phyloP scores from a whole-genome alignment of 768 basidiomycete genomes.

The Tylopilus subfusipes region DNA sequence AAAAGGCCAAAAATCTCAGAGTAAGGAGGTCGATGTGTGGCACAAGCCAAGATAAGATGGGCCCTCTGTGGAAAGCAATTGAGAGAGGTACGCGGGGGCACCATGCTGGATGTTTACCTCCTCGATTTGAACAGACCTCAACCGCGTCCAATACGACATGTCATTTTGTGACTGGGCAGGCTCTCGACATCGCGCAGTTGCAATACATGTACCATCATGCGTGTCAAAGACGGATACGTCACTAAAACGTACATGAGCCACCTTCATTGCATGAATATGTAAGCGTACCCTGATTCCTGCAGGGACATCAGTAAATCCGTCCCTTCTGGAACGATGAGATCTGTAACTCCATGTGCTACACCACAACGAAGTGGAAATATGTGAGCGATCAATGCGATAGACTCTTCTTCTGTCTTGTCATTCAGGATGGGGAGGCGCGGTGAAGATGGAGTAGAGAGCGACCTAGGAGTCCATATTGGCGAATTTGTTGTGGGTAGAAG shows the following conservation, averaged over 20 bases:
- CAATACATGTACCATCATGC: constrained; percentile 46
- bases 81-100: neutral
- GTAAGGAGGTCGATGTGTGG: constrained; percentile 28
- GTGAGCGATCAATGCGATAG: constrained; percentile 26
- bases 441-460: constrained; percentile 39
- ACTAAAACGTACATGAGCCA: constrained; percentile 33
- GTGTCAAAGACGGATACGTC: constrained; percentile 51
- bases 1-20: constrained; percentile 22
- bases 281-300: constrained; percentile 61
- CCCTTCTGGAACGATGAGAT: constrained; percentile 45
- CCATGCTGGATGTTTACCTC: constrained; percentile 12
- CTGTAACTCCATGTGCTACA: constrained; percentile 38
- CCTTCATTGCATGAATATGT: neutral
- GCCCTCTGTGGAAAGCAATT: constrained; percentile 12
- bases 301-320: constrained; percentile 47
- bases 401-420: constrained; percentile 16
- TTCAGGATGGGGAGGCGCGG: constrained; percentile 13
- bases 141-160: constrained; percentile 19
- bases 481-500: constrained; percentile 47
- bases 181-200: constrained; percentile 16
- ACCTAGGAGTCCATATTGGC: constrained; percentile 36
- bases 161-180: constrained; percentile 1
- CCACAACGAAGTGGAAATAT: constrained; percentile 48
- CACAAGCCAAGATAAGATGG: constrained; percentile 44
- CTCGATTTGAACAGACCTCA: constrained; percentile 19